Evolutionary conservation across 176 grass and related monocot genomes (phyloP), one percentile per base, ranked within the genome.

Genomic region (Stipa capillata): DNA sequence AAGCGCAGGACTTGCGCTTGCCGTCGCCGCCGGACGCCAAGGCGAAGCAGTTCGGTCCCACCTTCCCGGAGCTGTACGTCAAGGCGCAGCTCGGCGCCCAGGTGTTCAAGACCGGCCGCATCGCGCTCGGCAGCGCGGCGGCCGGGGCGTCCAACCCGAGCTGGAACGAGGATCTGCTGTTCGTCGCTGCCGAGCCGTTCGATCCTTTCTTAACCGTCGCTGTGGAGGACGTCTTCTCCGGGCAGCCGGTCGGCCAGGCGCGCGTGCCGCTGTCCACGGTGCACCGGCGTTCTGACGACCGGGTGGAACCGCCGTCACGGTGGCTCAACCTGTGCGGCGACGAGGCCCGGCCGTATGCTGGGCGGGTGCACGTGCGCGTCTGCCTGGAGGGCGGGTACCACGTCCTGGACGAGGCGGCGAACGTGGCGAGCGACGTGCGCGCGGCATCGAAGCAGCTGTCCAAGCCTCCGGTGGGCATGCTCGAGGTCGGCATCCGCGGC

Each of bases 351-450:
- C 90, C 92, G 5, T 99, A 99, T 71, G 90, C 92, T n/a, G 96
- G 96, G 5, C 84, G 96, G 7, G 73, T 99, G 70, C 96, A 99
- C 80, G 96, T 99, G 20, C 85, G 83, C 20, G 90, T 95, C 8
- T 99, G 96, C 85, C 85, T 99, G 12, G 96, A 99, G 87, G 96
- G 96, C 63, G 96, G 96, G 20, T 99, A 99, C 81, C 96, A 99
- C 82, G 96, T 99, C 73, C 90, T 99, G 41, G 96, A 99, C 74
- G 96, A 99, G 87, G 96, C 96, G 24, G 92, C 87, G 17, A 87
- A 95, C 63, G 96, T 95, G 34, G 88, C 96, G 0, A 99, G 96
- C 88, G 96, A 99, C 74, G 96, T 99, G 3, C 90, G 96, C 65
- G 92, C 96, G 17, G 96, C 96, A 16, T 95, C 96, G 0, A 99